Conservation (phyloP, 106 monocot species). For the Dioscorea dumetorum region DNA sequence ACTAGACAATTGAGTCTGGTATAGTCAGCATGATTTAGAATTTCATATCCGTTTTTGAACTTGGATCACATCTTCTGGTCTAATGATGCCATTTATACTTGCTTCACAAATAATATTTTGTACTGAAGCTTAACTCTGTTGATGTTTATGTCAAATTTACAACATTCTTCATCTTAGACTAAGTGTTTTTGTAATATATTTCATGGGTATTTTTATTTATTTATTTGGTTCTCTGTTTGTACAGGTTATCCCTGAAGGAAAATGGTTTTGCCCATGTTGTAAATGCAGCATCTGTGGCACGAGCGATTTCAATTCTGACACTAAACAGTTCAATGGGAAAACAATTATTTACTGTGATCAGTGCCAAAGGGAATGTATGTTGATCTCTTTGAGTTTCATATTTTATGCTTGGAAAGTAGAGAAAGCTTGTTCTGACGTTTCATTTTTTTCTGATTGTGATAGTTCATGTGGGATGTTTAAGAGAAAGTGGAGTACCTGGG, state of each 20-base stretch:
- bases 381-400: slow-evolving; percentile 3
- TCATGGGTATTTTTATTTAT: neutral
- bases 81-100: too few species aligned
- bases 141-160: neutral
- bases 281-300: slow-evolving; percentile 45
- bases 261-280: slow-evolving; percentile 74
- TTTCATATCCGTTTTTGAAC: too few species aligned
- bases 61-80: too few species aligned
- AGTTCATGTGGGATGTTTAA: slow-evolving; percentile 72
- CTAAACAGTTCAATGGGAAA: slow-evolving; percentile 31
- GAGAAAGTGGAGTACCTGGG: slow-evolving; percentile 8
- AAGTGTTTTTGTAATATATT: neutral
- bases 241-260: slow-evolving; percentile 56
- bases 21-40: too few species aligned
- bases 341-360: slow-evolving; percentile 70
- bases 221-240: neutral
- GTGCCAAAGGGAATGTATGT: slow-evolving; percentile 57
- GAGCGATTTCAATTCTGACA: slow-evolving; percentile 48
- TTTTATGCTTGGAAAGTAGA: neutral
- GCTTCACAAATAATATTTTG: too few species aligned
- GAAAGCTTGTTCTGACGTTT: neutral
- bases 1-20: too few species aligned
- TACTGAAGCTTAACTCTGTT: neutral
- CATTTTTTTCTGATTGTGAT: slow-evolving; percentile 19
- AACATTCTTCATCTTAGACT: neutral